These are phyloP conservation scores for Coniophora puteana DNA, from an alignment of 1,284 basidiomycete species.

Conservation along the genomic window DNA sequence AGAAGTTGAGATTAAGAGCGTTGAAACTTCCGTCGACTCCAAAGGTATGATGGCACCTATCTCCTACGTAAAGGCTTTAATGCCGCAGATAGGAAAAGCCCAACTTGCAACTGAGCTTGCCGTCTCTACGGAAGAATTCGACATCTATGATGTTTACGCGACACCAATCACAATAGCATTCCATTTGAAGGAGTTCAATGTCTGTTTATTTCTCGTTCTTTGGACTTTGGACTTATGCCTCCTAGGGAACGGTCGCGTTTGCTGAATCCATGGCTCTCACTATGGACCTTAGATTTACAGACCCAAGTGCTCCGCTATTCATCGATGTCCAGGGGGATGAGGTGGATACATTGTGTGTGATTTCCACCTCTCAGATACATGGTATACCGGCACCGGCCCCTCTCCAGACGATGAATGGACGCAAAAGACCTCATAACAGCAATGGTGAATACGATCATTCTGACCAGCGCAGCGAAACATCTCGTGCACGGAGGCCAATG, in stretches of 20 bases:
- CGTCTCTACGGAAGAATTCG: slow-evolving; percentile 73
- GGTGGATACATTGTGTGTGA: slow-evolving; percentile 62
- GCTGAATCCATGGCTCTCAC: slow-evolving; percentile 64
- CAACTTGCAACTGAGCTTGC: slow-evolving; percentile 70
- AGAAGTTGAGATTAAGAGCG: slow-evolving; percentile 65
- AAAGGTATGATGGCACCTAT: slow-evolving; percentile 43
- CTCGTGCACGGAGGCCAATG: slow-evolving; percentile 46
- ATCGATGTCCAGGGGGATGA: slow-evolving; percentile 67
- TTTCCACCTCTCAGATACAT: slow-evolving; percentile 65
- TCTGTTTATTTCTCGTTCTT: slow-evolving; percentile 28
- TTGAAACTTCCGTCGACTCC: slow-evolving; percentile 60
- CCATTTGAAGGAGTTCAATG: slow-evolving; percentile 79
- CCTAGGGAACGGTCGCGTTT: slow-evolving; percentile 70
- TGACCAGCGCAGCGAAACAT: slow-evolving; percentile 30
- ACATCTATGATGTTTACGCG: slow-evolving; percentile 60
- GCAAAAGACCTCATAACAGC: slow-evolving; percentile 31
- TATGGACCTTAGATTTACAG: slow-evolving; percentile 71
- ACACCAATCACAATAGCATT: slow-evolving; percentile 67
- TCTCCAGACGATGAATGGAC: slow-evolving; percentile 29
- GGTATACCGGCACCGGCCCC: slow-evolving; percentile 27
- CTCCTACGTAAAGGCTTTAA: background rate
- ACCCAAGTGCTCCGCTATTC: slow-evolving; percentile 66
- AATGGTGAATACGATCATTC: slow-evolving; percentile 19
- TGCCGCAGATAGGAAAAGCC: slow-evolving; percentile 41
- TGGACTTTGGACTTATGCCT: background rate